phyloP scores from a whole-genome alignment of 1,284 basidiomycete species.

The Macrocybe sp. region DNA sequence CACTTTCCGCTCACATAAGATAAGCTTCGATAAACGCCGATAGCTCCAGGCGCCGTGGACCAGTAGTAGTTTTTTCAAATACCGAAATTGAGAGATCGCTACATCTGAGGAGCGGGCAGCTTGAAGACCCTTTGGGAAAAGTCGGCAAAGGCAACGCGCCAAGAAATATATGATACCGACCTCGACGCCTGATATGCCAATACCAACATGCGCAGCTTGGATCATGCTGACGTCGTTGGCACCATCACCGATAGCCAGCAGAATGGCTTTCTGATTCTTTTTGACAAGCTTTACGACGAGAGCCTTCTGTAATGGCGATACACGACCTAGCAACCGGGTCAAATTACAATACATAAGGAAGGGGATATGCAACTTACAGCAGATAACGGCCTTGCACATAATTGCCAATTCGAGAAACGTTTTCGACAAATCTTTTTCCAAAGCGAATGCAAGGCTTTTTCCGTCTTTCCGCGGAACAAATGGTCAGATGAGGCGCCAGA shows the following conservation, averaged over 20 bases:
- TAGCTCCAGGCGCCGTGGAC: constrained; percentile 99
- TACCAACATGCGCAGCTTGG: constrained; percentile 94
- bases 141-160: neutral
- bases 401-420: constrained; percentile 93
- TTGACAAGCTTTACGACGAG: constrained; percentile 98
- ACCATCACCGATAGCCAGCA: constrained; percentile 95
- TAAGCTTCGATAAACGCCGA: constrained; percentile 89
- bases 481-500: constrained; percentile 6
- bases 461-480: constrained; percentile 58
- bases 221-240: constrained; percentile 98
- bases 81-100: constrained; percentile 98
- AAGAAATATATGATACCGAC: constrained; percentile 31
- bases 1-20: constrained; percentile 66
- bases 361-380: constrained; percentile 58
- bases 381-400: constrained; percentile 97
- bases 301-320: constrained; percentile 97
- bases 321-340: constrained; percentile 62
- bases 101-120: constrained; percentile 96
- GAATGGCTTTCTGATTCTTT: constrained; percentile 88
- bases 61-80: constrained; percentile 89
- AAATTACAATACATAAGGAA: constrained; percentile 2
- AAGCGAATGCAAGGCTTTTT: constrained; percentile 88
- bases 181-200: constrained; percentile 98
- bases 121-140: constrained; percentile 74
- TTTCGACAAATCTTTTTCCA: constrained; percentile 91